A percentile compares a stretch with the other conserved stretches of the same genome.
These are phyloP conservation scores for Chenopodium album DNA, from an alignment of 148 eudicot genomes.

Conservation along the genomic window DNA sequence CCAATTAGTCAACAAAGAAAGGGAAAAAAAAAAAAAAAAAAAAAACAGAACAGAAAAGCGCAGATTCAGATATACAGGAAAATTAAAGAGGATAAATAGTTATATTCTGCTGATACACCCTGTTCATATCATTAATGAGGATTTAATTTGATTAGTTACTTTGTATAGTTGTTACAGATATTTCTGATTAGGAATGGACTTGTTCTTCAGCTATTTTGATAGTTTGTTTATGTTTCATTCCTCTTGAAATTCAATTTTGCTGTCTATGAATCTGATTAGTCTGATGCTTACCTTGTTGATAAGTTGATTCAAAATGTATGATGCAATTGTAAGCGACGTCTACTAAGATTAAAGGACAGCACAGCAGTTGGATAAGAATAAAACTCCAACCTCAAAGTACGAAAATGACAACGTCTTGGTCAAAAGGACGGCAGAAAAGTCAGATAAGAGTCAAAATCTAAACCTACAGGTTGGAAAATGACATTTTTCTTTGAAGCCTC, in stretches of 20 bases:
- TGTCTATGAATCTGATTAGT: background rate
- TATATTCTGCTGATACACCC: background rate
- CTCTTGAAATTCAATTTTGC: background rate
- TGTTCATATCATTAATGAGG: slow-evolving; percentile 17
- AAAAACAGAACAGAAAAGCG: background rate
- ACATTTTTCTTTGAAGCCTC: background rate
- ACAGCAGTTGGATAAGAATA: no score
- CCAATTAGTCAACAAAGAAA: slow-evolving; percentile 28
- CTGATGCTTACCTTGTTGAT: no score
- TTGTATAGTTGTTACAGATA: slow-evolving; percentile 15
- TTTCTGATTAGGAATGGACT: slow-evolving; percentile 14
- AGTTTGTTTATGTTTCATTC: background rate
- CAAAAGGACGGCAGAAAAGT: no score
- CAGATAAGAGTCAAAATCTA: no score
- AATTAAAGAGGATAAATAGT: background rate
- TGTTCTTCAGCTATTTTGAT: background rate
- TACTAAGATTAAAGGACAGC: no score
- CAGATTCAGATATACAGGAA: background rate
- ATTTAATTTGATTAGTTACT: background rate
- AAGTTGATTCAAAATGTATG: no score
- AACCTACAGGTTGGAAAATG: background rate
- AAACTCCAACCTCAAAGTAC: no score
- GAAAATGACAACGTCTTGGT: no score
- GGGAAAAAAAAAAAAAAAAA: no score
- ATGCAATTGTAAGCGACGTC: no score